A percentile compares a stretch with the other conserved stretches of the same genome.
Conservation (phyloP, 2,329 filamentous ascomycete species). For the Byssochlamys sp. region DNA sequence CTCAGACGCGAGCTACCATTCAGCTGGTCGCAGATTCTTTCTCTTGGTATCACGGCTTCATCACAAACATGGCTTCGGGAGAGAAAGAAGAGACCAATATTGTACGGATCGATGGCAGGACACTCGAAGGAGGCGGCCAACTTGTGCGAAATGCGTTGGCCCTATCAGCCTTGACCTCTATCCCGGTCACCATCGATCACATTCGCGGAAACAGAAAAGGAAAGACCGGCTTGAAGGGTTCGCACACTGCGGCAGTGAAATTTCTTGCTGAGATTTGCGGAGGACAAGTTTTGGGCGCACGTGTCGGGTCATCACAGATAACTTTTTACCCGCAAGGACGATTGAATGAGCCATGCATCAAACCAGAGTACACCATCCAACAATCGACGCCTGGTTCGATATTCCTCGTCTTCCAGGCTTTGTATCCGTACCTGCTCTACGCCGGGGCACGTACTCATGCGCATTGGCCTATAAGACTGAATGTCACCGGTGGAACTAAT, state of each 20-base stretch:
- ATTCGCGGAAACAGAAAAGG: constrained; percentile 45
- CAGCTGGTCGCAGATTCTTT: too few relatives aligned
- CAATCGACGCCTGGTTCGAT: constrained; percentile 45
- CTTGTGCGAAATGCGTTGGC: constrained; percentile 49
- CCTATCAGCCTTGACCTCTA: constrained; percentile 44
- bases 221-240: constrained; percentile 47
- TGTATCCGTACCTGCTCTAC: constrained; percentile 50
- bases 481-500: constrained; percentile 50
- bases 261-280: constrained; percentile 43
- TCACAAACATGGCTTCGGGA: not conserved
- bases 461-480: constrained; percentile 25
- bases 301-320: constrained; percentile 27
- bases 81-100: not conserved
- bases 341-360: constrained; percentile 8
- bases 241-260: constrained; percentile 47
- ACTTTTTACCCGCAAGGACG: constrained; percentile 20
- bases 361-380: constrained; percentile 30
- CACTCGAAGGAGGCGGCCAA: constrained; percentile 54
- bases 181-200: constrained; percentile 41
- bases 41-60: too few relatives aligned
- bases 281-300: constrained; percentile 30
- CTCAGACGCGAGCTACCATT: too few relatives aligned
- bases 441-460: constrained; percentile 13
- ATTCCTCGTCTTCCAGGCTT: constrained; percentile 49
- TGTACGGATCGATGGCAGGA: constrained; percentile 39